phyloP scores from a whole-genome alignment of 1,139 yeast genomes.

The Diutina catenulata region DNA sequence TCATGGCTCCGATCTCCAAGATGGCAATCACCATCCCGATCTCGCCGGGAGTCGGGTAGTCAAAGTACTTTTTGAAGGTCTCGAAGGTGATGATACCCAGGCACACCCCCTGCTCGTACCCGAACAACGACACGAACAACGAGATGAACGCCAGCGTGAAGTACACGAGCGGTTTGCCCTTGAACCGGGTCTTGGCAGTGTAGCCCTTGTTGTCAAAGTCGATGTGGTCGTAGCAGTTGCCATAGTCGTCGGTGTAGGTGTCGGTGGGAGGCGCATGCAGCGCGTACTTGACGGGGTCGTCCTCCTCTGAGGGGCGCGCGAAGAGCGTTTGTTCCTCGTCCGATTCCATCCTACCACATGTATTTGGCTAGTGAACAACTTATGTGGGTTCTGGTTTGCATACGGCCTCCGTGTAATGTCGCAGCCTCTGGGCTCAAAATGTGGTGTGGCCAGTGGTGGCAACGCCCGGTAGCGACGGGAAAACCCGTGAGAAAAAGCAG shows the following conservation, averaged over 20 bases:
- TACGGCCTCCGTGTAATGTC: too few relatives aligned
- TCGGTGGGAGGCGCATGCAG: background rate
- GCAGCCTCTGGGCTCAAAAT: too few relatives aligned
- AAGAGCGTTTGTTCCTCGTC: constrained; percentile 4
- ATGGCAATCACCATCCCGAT: constrained; percentile 41
- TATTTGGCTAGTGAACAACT: too few relatives aligned
- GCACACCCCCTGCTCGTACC: constrained; percentile 6
- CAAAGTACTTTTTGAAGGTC: constrained; percentile 35
- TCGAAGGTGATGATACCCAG: constrained; percentile 18
- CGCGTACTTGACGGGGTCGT: background rate
- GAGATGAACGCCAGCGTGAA: constrained; percentile 77
- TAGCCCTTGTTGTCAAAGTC: constrained; percentile 27
- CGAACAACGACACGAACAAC: constrained; percentile 56
- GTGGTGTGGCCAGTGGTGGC: too few relatives aligned
- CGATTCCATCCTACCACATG: too few relatives aligned
- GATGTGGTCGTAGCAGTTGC: constrained; percentile 25
- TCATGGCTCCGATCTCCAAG: constrained; percentile 41
- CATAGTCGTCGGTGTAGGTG: constrained; percentile 17
- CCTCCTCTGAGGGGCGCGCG: background rate
- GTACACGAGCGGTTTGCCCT: constrained; percentile 40
- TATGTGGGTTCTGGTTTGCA: too few relatives aligned
- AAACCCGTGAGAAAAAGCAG: too few relatives aligned
- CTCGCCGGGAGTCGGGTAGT: constrained; percentile 32
- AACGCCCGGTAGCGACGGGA: too few relatives aligned
- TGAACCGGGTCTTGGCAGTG: constrained; percentile 22